phyloP scores from a whole-genome alignment of 768 basidiomycete genomes.

The Serendipita vermifera region DNA sequence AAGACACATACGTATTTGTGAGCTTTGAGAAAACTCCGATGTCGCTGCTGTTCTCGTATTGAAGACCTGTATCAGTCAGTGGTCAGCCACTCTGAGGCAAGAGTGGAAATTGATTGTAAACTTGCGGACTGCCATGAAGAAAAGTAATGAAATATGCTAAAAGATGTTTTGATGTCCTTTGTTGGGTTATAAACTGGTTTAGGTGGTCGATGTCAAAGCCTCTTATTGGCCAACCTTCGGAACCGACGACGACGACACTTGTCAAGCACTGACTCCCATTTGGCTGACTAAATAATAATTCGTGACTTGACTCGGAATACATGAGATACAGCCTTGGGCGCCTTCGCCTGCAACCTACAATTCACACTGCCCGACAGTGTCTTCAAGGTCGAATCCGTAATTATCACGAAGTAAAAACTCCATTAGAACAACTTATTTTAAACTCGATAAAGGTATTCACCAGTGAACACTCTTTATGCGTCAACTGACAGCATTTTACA shows the following conservation, averaged over 20 bases:
- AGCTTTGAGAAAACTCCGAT: slow-evolving; percentile 96
- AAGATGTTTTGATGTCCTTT: neutral
- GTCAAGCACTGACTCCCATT: neutral
- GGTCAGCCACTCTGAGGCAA: slow-evolving; percentile 13
- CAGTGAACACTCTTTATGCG: neutral
- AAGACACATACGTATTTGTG: slow-evolving; percentile 53
- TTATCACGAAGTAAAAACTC: slow-evolving; percentile 5
- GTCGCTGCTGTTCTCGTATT: slow-evolving; percentile 91
- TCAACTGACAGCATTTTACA: neutral
- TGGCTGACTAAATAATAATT: too few relatives aligned
- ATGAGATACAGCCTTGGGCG: too few relatives aligned
- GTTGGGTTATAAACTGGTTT: too few relatives aligned
- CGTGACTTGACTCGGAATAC: too few relatives aligned
- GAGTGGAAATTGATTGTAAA: neutral
- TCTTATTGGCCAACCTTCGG: too few relatives aligned
- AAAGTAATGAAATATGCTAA: neutral
- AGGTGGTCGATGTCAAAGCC: neutral
- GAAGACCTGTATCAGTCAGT: slow-evolving; percentile 42
- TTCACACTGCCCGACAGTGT: too few relatives aligned
- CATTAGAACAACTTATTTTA: slow-evolving; percentile 50
- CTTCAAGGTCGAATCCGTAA: too few relatives aligned
- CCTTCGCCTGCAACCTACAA: too few relatives aligned
- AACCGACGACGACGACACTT: neutral
- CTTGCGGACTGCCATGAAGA: slow-evolving; percentile 55
- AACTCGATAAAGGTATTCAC: slow-evolving; percentile 56